phyloP scores from a whole-genome alignment of 192 early-diverging fungal genomes.

The Umbelopsis vinacea region DNA sequence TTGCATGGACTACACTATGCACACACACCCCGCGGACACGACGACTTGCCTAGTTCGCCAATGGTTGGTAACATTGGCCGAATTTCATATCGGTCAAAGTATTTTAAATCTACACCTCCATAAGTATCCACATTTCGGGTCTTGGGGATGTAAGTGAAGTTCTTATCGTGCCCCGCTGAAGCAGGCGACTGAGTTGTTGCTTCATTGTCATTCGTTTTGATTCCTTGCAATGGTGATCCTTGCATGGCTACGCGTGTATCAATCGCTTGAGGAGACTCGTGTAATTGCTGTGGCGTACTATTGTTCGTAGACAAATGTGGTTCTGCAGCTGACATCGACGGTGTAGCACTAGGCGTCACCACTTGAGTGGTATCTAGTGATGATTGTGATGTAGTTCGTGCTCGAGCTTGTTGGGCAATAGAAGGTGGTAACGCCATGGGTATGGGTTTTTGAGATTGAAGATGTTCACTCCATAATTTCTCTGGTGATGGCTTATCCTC shows the following conservation, averaged over 20 bases:
- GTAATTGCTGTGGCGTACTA: constrained; percentile 23
- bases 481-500: constrained; percentile 21
- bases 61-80: constrained; percentile 54
- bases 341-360: not conserved
- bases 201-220: not conserved
- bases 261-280: constrained; percentile 26
- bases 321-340: not conserved
- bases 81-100: constrained; percentile 56
- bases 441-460: constrained; percentile 1
- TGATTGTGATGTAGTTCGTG: not conserved
- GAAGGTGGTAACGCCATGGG: constrained; percentile 7
- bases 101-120: constrained; percentile 76
- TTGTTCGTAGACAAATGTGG: constrained; percentile 10
- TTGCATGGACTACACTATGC: constrained; percentile 3
- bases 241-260: constrained; percentile 1
- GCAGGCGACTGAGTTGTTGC: not conserved
- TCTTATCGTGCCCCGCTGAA: constrained; percentile 17
- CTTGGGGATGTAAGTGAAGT: constrained; percentile 57
- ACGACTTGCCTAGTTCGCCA: constrained; percentile 50
- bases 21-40: not conserved
- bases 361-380: not conserved
- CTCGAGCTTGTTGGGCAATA: not conserved
- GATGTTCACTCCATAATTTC: not conserved
- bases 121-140: constrained; percentile 74
- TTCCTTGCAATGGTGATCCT: not conserved